Percentiles rank a stretch among this genome's conserved stretches.
phyloP scores from a whole-genome alignment of 345 rosid species.

The rapeseed (Brassica napus) region DNA sequence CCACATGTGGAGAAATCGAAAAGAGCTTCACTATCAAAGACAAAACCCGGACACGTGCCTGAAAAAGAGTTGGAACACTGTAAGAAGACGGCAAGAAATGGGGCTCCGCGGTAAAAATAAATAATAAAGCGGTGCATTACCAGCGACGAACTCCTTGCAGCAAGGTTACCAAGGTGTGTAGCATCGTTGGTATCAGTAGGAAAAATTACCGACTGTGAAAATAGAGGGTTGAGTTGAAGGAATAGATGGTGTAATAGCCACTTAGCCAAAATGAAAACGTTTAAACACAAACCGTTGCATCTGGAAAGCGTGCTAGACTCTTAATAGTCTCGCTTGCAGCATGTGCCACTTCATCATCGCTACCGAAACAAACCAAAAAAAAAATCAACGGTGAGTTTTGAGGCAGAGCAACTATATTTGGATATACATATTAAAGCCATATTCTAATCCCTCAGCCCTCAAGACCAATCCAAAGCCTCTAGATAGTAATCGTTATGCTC shows the following conservation, averaged over 20 bases:
- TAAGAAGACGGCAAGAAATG: constrained; percentile 5
- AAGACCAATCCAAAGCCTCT: constrained; percentile 5
- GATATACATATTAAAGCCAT: background rate
- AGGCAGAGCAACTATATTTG: background rate
- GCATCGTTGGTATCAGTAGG: constrained; percentile 51
- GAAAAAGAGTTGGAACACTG: constrained; percentile 35
- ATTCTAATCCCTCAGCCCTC: background rate
- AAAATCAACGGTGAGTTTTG: background rate
- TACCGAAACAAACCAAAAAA: constrained; percentile 28
- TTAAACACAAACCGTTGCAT: constrained; percentile 62
- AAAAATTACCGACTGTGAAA: constrained; percentile 62
- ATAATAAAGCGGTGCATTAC: constrained; percentile 43
- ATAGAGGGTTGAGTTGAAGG: background rate
- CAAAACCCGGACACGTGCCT: constrained; percentile 81
- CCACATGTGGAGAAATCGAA: constrained; percentile 68
- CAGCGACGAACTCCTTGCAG: constrained; percentile 63
- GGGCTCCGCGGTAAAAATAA: background rate
- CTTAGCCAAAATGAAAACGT: constrained; percentile 1
- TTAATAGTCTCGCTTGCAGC: constrained; percentile 71
- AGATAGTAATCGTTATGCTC: background rate
- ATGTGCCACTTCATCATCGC: constrained; percentile 75
- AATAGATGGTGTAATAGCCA: constrained; percentile 2
- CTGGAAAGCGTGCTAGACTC: constrained; percentile 60
- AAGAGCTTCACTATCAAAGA: constrained; percentile 90
- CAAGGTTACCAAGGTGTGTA: constrained; percentile 72